These are phyloP conservation scores for Cornus suecica DNA, from an alignment of 148 eudicot genomes.

Conservation along the genomic window DNA sequence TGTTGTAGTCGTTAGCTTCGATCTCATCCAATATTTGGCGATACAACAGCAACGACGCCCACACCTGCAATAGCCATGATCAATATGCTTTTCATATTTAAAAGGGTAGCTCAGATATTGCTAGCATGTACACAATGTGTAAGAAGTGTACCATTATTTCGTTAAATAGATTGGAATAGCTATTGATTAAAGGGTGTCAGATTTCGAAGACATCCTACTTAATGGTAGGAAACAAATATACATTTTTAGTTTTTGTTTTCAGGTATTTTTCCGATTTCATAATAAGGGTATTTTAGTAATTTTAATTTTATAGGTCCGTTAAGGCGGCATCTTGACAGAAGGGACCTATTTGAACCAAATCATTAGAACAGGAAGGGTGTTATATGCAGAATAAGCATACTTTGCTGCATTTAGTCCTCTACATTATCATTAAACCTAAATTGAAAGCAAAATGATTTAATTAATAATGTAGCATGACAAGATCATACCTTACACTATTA, in stretches of 20 bases:
- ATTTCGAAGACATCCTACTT: too few relatives aligned
- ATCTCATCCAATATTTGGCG: constrained; percentile 79
- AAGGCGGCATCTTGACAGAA: too few relatives aligned
- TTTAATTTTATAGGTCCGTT: too few relatives aligned
- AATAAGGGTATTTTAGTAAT: too few relatives aligned
- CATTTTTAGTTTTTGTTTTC: too few relatives aligned
- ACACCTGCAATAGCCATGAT: constrained; percentile 43
- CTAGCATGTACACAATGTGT: background rate
- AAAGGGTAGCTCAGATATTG: background rate
- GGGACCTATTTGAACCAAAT: too few relatives aligned
- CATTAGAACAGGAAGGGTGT: too few relatives aligned
- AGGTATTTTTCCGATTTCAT: too few relatives aligned
- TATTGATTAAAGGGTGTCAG: background rate
- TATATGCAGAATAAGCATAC: too few relatives aligned
- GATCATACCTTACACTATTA: background rate
- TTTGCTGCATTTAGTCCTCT: too few relatives aligned
- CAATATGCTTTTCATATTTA: background rate
- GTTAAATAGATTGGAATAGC: background rate
- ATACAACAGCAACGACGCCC: constrained; percentile 76
- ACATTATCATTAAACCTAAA: background rate
- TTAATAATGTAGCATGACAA: background rate
- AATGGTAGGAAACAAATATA: too few relatives aligned
- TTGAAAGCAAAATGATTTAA: background rate
- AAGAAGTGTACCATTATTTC: background rate
- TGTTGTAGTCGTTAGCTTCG: constrained; percentile 78